Conservation (phyloP, 495 filamentous ascomycete genomes). For the Daldinia loculata region DNA sequence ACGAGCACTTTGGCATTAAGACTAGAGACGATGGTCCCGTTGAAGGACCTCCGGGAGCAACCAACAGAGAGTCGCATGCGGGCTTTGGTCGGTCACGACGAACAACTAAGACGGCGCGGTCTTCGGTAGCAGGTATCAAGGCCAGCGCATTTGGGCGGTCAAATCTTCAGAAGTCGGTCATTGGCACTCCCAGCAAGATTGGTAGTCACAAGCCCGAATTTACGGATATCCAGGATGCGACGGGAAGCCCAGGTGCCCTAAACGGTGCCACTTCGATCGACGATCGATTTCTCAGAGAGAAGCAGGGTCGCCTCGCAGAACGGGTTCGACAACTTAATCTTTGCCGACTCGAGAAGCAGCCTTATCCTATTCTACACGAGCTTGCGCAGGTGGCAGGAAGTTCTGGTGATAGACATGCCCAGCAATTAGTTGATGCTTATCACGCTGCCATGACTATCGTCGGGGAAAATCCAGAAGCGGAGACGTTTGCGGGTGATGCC, state of each 20-base stretch:
- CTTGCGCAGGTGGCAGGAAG: constrained; percentile 75
- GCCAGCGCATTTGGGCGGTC: constrained; percentile 78
- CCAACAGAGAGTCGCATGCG: constrained; percentile 63
- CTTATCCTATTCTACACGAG: constrained; percentile 74
- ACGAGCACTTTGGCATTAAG: constrained; percentile 93
- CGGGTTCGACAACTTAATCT: constrained; percentile 80
- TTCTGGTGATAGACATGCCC: constrained; percentile 69
- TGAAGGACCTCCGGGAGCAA: constrained; percentile 57
- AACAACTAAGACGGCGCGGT: constrained; percentile 51
- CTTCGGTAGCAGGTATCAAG: constrained; percentile 51
- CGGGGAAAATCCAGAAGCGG: constrained; percentile 66
- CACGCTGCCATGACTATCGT: constrained; percentile 77
- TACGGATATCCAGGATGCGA: constrained; percentile 70
- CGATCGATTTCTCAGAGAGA: constrained; percentile 77
- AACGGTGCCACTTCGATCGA: constrained; percentile 60
- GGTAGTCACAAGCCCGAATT: constrained; percentile 66
- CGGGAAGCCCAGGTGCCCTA: constrained; percentile 51
- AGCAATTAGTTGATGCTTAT: constrained; percentile 79
- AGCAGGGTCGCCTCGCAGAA: constrained; percentile 78
- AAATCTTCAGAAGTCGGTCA: constrained; percentile 78
- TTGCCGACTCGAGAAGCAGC: constrained; percentile 68
- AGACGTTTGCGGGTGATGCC: constrained; percentile 60
- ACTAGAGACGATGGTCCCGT: constrained; percentile 61
- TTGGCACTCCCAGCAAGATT: constrained; percentile 75
- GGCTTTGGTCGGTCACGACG: constrained; percentile 64